A percentile compares a stretch with the other conserved stretches of the same genome.
phyloP scores from a whole-genome alignment of 2,329 filamentous ascomycete species.

The Monosporascus cannonballus region DNA sequence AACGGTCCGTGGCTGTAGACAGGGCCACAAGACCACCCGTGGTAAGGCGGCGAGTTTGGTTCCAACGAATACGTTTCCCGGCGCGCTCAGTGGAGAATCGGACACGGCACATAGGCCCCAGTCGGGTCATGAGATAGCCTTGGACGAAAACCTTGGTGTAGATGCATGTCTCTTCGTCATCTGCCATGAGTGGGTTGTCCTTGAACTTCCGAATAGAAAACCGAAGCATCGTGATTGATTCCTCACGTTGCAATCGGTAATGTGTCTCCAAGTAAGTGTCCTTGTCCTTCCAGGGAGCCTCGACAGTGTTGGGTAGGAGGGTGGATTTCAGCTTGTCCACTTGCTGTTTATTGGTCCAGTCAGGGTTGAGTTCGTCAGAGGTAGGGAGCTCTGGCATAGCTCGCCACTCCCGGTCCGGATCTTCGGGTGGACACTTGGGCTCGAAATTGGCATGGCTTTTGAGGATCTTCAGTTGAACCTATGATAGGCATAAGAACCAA shows the following conservation, averaged over 20 bases:
- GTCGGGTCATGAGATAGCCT: constrained; percentile 55
- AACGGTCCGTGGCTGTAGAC: constrained; percentile 51
- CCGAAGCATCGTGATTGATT: constrained; percentile 63
- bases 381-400: constrained; percentile 49
- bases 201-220: constrained; percentile 56
- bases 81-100: constrained; percentile 64
- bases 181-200: constrained; percentile 45
- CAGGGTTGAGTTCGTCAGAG: constrained; percentile 42
- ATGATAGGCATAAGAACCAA: not conserved
- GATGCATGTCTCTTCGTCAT: constrained; percentile 52
- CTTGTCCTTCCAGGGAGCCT: constrained; percentile 52
- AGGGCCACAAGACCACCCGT: constrained; percentile 49
- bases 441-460: constrained; percentile 13
- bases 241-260: constrained; percentile 70
- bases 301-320: constrained; percentile 46
- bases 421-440: not conserved
- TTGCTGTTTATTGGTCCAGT: constrained; percentile 15
- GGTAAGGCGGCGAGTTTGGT: constrained; percentile 44
- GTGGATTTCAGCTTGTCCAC: constrained; percentile 21
- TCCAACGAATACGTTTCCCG: constrained; percentile 61
- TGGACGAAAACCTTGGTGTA: constrained; percentile 67
- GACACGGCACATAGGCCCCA: constrained; percentile 61
- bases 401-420: constrained; percentile 23
- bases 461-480: constrained; percentile 9
- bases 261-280: constrained; percentile 65